Percentiles rank a stretch among this genome's conserved stretches.
phyloP scores from a whole-genome alignment of 208 protist species.

The Acanthamoeba castellanii region DNA sequence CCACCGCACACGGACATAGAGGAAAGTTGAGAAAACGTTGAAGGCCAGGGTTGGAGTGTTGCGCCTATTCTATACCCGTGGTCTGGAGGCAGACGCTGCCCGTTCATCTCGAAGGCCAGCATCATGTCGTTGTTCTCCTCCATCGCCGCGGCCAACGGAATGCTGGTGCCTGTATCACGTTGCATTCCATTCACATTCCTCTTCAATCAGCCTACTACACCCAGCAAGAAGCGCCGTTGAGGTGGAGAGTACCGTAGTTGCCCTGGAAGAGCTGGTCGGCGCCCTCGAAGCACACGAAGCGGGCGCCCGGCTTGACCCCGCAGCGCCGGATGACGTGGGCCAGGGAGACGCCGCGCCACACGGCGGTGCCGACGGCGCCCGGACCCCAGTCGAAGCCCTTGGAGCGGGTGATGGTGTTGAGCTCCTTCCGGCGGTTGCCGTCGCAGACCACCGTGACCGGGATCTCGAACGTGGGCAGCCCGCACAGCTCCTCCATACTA shows the following conservation, averaged over 20 bases:
- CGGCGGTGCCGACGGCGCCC: conserved; percentile 88
- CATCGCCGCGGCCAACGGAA: conserved; percentile 88
- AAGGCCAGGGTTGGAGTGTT: conserved; percentile 8
- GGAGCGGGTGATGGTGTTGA: conserved; percentile 76
- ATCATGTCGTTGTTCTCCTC: conserved; percentile 86
- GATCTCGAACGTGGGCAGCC: conserved; percentile 75
- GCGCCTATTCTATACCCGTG: conserved; percentile 88
- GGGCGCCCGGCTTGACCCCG: conserved; percentile 72
- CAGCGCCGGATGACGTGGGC: conserved; percentile 84
- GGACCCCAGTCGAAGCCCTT: conserved; percentile 88
- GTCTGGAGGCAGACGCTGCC: conserved; percentile 87
- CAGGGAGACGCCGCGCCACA: conserved; percentile 90
- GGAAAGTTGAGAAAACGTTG: conserved; percentile 33
- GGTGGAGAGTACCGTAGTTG: background rate
- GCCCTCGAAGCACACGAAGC: conserved; percentile 91
- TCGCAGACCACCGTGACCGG: conserved; percentile 87
- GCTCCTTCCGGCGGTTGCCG: conserved; percentile 89
- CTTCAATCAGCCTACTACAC: conserved; percentile 63
- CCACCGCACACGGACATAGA: background rate
- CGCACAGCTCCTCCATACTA: conserved; percentile 87
- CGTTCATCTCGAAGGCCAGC: conserved; percentile 93
- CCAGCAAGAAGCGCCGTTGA: background rate
- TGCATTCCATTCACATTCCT: background rate
- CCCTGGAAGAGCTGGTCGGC: conserved; percentile 76
- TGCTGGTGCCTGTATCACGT: conserved; percentile 84